Evolutionary conservation across 257 asterid species (phyloP).

Genomic region (Anisodus tanguticus): DNA sequence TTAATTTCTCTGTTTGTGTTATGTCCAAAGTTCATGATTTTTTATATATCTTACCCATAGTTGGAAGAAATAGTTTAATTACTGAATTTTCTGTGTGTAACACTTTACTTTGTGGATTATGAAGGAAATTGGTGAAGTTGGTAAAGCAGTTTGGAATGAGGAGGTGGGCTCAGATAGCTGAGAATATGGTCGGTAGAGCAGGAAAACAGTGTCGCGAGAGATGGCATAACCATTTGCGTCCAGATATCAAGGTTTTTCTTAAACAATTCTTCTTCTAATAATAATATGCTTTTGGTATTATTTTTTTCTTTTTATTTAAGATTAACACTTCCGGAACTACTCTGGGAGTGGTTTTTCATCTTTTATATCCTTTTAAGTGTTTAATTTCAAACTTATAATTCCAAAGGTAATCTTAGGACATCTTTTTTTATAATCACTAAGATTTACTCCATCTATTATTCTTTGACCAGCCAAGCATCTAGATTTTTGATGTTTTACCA

Average conservation of each 20-base stretch:
- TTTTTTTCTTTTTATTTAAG: too few species aligned
- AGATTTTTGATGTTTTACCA: background rate
- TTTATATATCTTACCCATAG: background rate
- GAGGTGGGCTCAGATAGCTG: constrained; percentile 69
- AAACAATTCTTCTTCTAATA: too few species aligned
- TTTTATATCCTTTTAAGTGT: background rate
- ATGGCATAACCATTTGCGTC: constrained; percentile 82
- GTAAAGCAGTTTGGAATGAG: constrained; percentile 53
- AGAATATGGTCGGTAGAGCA: constrained; percentile 65
- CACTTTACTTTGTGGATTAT: background rate
- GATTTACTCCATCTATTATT: background rate
- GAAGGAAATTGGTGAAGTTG: constrained; percentile 54
- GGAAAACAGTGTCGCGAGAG: constrained; percentile 90
- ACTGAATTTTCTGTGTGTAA: background rate
- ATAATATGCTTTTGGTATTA: too few species aligned
- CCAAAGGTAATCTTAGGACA: background rate
- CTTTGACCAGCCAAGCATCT: background rate
- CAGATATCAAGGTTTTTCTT: constrained; percentile 64
- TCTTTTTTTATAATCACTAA: background rate
- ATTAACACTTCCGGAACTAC: background rate
- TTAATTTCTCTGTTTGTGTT: background rate
- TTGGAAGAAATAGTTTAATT: background rate
- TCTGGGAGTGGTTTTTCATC: background rate
- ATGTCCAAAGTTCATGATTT: background rate
- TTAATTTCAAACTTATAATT: background rate